Evolutionary conservation across 2,329 filamentous ascomycete genomes (phyloP).

Genomic region (Aspergillus nomiae): DNA sequence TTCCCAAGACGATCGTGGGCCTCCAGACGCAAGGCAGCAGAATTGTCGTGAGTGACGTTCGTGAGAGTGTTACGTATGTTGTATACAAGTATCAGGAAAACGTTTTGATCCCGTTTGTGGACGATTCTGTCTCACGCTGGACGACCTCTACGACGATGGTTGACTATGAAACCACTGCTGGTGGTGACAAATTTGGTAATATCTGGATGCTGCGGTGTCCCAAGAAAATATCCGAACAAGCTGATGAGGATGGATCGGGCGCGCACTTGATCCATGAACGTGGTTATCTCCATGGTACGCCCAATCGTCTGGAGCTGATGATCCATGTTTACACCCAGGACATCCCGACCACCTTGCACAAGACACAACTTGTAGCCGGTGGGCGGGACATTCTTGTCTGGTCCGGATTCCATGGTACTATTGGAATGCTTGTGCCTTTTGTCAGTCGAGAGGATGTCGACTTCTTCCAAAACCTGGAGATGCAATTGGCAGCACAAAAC

Average conservation of each 20-base stretch:
- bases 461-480: constrained; percentile 94
- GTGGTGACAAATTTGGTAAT: constrained; percentile 97
- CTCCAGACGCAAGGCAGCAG: constrained; percentile 88
- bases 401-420: constrained; percentile 91
- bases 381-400: constrained; percentile 90
- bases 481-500: constrained; percentile 82
- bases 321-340: constrained; percentile 90
- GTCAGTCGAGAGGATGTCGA: constrained; percentile 89
- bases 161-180: constrained; percentile 93
- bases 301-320: constrained; percentile 81
- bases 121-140: constrained; percentile 88
- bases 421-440: constrained; percentile 92
- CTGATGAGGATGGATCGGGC: constrained; percentile 88
- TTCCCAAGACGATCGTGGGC: constrained; percentile 80
- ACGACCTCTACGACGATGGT: constrained; percentile 91
- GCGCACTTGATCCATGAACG: constrained; percentile 89
- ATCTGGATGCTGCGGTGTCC: constrained; percentile 90
- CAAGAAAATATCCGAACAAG: constrained; percentile 79
- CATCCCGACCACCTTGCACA: constrained; percentile 85
- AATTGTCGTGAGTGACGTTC: constrained; percentile 88
- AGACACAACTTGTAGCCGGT: constrained; percentile 85
- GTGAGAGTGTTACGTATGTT: constrained; percentile 87
- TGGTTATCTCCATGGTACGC: constrained; percentile 84
- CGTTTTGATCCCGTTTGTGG: constrained; percentile 86
- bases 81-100: constrained; percentile 94